Conservation (phyloP, 495 filamentous ascomycete genomes). For the Aspergillus nanangensis region DNA sequence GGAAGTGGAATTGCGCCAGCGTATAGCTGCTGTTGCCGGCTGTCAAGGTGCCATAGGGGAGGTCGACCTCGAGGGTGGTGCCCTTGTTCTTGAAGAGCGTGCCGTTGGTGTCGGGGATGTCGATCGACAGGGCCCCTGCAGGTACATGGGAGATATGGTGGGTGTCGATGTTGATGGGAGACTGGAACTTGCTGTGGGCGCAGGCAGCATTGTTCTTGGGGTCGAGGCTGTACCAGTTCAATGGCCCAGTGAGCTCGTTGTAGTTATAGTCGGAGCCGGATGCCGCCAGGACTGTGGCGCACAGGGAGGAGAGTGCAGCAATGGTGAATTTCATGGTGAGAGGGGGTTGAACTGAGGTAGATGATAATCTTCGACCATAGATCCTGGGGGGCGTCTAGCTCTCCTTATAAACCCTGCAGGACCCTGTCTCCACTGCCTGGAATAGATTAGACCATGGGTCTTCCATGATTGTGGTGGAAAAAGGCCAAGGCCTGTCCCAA, state of each 20-base stretch:
- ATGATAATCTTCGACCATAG: no score
- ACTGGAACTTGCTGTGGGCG: conserved; percentile 52
- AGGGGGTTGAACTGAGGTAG: no score
- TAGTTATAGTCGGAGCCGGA: conserved; percentile 28
- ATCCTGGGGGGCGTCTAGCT: no score
- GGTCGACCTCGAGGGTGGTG: conserved; percentile 53
- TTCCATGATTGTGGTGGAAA: no score
- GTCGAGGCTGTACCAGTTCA: conserved; percentile 54
- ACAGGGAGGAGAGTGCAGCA: not conserved
- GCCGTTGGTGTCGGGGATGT: conserved; percentile 34
- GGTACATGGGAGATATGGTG: conserved; percentile 18
- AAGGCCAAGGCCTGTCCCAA: no score
- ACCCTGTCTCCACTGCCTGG: no score
- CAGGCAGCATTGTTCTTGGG: conserved; percentile 36
- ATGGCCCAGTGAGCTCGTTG: conserved; percentile 45
- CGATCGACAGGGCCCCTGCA: conserved; percentile 29
- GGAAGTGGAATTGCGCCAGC: conserved; percentile 66
- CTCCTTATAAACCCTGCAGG: no score
- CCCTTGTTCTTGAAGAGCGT: conserved; percentile 57
- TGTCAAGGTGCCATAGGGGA: conserved; percentile 33
- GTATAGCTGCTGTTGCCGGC: conserved; percentile 23
- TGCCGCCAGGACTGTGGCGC: not conserved
- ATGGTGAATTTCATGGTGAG: not conserved
- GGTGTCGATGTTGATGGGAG: conserved; percentile 56
- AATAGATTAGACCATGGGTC: no score